These are phyloP conservation scores for Spiraea crenata DNA, from an alignment of 331 rosid genomes.

Conservation along the genomic window DNA sequence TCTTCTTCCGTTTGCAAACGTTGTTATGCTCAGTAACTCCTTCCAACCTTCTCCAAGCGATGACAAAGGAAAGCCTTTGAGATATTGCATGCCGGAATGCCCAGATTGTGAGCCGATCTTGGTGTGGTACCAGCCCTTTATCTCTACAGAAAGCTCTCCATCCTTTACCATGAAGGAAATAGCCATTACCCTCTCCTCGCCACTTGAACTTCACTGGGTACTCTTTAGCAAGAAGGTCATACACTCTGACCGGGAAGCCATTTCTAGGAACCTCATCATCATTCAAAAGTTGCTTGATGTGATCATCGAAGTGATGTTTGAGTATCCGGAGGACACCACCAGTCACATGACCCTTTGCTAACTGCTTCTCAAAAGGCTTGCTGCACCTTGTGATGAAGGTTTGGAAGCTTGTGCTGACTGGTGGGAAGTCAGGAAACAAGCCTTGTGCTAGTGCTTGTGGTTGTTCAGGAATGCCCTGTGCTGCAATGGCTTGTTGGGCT, in stretches of 20 bases:
- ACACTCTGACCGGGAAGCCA: neutral
- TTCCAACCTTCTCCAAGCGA: neutral
- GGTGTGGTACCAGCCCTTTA: neutral
- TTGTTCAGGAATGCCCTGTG: neutral
- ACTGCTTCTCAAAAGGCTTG: conserved; percentile 18
- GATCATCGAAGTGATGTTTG: neutral
- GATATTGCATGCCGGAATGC: neutral
- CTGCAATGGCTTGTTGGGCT: neutral
- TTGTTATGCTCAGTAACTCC: neutral
- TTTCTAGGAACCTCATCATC: neutral
- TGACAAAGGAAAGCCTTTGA: neutral
- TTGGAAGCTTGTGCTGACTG: neutral
- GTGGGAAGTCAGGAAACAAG: conserved; percentile 11
- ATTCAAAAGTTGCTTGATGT: conserved; percentile 1
- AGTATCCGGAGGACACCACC: neutral
- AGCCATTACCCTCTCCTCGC: neutral
- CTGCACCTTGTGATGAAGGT: neutral
- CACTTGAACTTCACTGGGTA: conserved; percentile 9
- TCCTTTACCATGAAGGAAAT: neutral
- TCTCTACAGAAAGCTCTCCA: neutral
- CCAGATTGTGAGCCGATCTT: neutral
- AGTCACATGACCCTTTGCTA: conserved; percentile 1
- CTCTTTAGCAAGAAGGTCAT: neutral
- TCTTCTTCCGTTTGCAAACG: neutral
- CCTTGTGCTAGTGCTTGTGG: neutral